Evolutionary conservation across 2,329 filamentous ascomycete genomes (phyloP).

Genomic region (Stylonectria norvegica): DNA sequence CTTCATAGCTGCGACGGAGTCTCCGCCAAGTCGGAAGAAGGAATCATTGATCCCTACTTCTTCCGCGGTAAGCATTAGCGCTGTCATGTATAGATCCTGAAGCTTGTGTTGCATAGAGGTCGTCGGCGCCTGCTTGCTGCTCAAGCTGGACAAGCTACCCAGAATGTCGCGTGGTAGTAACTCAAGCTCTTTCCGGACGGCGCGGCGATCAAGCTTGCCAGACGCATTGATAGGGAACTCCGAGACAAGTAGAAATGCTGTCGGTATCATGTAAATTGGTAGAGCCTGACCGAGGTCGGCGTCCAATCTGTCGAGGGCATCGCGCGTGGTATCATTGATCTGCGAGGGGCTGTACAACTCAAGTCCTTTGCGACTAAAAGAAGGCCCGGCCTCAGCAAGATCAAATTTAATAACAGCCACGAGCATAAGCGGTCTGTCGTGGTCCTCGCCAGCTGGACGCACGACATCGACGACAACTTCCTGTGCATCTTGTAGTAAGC

Average conservation of each 20-base stretch:
- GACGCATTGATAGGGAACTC: background rate
- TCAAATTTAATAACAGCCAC: background rate
- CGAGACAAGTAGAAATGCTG: background rate
- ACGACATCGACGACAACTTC: background rate
- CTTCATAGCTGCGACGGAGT: conserved; percentile 44
- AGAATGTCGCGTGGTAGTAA: background rate
- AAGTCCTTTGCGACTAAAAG: background rate
- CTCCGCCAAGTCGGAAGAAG: conserved; percentile 45
- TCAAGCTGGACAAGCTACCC: background rate
- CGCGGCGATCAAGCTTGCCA: background rate
- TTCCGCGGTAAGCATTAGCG: conserved; percentile 1
- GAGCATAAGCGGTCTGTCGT: background rate
- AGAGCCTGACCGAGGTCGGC: background rate
- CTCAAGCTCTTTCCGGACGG: background rate
- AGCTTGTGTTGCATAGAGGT: conserved; percentile 2
- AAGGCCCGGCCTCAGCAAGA: background rate
- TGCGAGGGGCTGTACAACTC: background rate
- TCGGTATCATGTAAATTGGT: background rate
- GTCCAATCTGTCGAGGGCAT: background rate
- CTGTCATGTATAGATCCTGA: conserved; percentile 1
- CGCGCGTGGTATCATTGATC: background rate
- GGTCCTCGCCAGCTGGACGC: background rate
- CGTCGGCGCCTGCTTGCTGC: background rate
- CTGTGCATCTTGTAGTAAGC: background rate
- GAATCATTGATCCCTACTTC: conserved; percentile 37